Evolutionary conservation across 2,329 filamentous ascomycete genomes (phyloP), one percentile per base, ranked within the genome.

Genomic region (Aspergillus sp.): DNA sequence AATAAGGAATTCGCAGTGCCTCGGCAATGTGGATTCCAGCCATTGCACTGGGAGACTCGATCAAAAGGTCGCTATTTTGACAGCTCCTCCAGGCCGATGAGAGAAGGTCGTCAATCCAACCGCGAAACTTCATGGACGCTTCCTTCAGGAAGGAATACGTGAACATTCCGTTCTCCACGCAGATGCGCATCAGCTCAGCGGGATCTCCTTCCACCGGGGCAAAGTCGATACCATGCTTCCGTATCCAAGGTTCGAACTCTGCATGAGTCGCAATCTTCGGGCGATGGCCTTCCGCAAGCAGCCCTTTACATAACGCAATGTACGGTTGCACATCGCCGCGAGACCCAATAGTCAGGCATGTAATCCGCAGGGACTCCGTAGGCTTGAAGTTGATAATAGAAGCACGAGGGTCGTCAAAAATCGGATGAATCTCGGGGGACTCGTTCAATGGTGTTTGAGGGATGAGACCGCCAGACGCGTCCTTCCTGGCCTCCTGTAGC

Each of bases 1-100:
- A 97, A 71, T 99, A 99, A 0, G 94, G 94, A 42, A 99, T 95
- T 13, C 84, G 81, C 2, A 99, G 80, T 20, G 91, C 90, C 73
- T 99, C 94, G 1, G 94, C 94, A 60, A 99, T 95, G 70, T 99
- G 94, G 49, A 99, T 96, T 22, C 94, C 94, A 0, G 88, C 91
- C 94, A 99, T 99, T 13, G 94, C 91, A 52, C 90, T 95, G 0
- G 94, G 94, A 44, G 90, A 95, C 70, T 99, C 94, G 55, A 99
- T 96, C 36, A 99, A 78, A 30, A 99, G 76, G 68, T 99, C 93
- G 1, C 88, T 88, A 20, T 86, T 88, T 70, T 96, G 84, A 64
- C 93, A 97, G 1, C 90, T 90, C 41, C 76, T 72, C 85, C 88
- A 97, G 0, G 91, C 86, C 14, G 90, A 92, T 14, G 80, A 81